Evolutionary conservation across 805 yeast genomes (phyloP).

Genomic region (Candida methanosorbosa): DNA sequence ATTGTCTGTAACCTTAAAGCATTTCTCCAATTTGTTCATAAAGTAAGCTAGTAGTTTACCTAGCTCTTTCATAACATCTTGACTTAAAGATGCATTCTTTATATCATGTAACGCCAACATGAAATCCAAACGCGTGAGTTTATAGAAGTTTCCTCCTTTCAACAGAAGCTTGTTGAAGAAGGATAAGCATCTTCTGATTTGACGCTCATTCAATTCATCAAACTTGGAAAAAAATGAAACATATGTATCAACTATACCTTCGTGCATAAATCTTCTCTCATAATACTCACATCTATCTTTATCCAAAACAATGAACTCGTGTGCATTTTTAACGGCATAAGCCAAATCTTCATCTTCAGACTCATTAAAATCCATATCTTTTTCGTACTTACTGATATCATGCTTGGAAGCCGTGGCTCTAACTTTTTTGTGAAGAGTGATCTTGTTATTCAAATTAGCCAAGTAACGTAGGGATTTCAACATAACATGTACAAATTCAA

Average conservation of each 20-base stretch:
- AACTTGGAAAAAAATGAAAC: constrained; percentile 52
- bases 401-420: constrained; percentile 2
- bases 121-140: constrained; percentile 65
- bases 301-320: constrained; percentile 11
- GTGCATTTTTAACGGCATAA: constrained; percentile 17
- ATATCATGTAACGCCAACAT: constrained; percentile 48
- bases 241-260: constrained; percentile 56
- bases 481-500: constrained; percentile 57
- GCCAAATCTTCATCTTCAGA: constrained; percentile 12
- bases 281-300: constrained; percentile 19
- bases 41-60: constrained; percentile 58
- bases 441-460: constrained; percentile 39
- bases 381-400: constrained; percentile 6
- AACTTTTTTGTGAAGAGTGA: constrained; percentile 15
- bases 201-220: constrained; percentile 50
- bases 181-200: constrained; percentile 54
- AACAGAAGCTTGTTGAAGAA: constrained; percentile 69
- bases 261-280: constrained; percentile 41
- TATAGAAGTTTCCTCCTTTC: constrained; percentile 42
- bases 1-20: constrained; percentile 41
- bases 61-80: constrained; percentile 43
- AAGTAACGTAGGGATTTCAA: constrained; percentile 61
- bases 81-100: constrained; percentile 37
- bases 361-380: constrained; percentile 18
- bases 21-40: constrained; percentile 47